These are phyloP conservation scores for Alternaria tenuissima DNA, from an alignment of 2,329 filamentous ascomycete genomes.

Conservation along the genomic window DNA sequence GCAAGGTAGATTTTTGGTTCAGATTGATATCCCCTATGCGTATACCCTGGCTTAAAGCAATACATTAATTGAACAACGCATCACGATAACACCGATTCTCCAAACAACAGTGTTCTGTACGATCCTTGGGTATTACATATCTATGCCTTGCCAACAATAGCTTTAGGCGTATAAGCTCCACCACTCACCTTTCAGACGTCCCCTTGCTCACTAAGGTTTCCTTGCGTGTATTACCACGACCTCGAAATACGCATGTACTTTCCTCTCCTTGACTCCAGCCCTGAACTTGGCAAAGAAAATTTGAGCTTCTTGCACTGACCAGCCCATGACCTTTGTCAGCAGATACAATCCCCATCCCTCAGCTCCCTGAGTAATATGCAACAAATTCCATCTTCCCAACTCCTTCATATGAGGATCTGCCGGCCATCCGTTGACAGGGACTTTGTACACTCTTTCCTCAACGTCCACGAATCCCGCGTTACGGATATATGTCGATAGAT, in stretches of 20 bases:
- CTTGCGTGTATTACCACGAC: constrained; percentile 28
- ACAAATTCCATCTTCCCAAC: constrained; percentile 42
- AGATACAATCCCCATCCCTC: constrained; percentile 42
- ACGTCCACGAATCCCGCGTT: constrained; percentile 40
- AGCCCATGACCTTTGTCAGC: constrained; percentile 39
- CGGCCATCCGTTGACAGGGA: constrained; percentile 41
- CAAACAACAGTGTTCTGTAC: neutral
- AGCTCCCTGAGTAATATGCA: constrained; percentile 39
- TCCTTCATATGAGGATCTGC: constrained; percentile 43
- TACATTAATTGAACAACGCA: constrained; percentile 11
- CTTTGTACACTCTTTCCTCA: constrained; percentile 38
- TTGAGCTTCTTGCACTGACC: constrained; percentile 55
- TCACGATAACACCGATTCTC: neutral
- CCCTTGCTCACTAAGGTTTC: constrained; percentile 12
- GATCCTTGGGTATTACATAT: neutral
- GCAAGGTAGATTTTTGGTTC: constrained; percentile 12
- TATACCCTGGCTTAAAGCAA: constrained; percentile 23
- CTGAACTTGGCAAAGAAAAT: constrained; percentile 50
- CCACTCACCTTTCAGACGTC: neutral
- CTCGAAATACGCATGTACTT: constrained; percentile 45
- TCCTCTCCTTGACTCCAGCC: constrained; percentile 41
- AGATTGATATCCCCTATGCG: constrained; percentile 27
- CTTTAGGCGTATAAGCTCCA: too few species aligned
- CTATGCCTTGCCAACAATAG: neutral
- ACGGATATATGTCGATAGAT: constrained; percentile 35